Evolutionary conservation across 257 asterid species (phyloP).

Genomic region (Rehmannia glutinosa): DNA sequence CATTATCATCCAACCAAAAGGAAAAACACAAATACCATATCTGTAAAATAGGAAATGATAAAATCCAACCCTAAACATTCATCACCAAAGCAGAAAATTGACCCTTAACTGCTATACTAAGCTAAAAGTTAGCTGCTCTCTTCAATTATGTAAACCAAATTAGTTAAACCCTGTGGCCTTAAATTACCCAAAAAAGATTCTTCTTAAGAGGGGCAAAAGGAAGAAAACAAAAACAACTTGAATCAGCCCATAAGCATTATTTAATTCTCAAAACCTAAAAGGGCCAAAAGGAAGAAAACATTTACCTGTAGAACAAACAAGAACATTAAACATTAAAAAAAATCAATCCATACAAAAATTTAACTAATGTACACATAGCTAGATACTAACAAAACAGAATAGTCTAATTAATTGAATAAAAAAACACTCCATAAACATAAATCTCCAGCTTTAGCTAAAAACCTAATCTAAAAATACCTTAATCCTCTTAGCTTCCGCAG

Average conservation of each 20-base stretch:
- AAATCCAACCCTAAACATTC: background rate
- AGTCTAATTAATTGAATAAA: background rate
- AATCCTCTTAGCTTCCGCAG: constrained; percentile 71
- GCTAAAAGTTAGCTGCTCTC: background rate
- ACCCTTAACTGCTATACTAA: background rate
- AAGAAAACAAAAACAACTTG: background rate
- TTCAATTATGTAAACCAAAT: background rate
- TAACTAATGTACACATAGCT: background rate
- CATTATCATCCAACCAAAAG: background rate
- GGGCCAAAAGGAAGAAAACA: background rate
- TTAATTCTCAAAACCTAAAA: background rate
- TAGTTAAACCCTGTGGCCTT: background rate
- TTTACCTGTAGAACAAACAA: background rate
- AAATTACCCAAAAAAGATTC: background rate
- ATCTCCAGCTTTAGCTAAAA: background rate
- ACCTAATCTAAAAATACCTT: constrained; percentile 37
- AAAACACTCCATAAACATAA: background rate
- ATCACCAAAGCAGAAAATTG: background rate
- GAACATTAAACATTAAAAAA: too few relatives aligned
- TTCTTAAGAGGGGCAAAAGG: too few relatives aligned
- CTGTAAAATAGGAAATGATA: background rate
- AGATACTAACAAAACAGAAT: background rate
- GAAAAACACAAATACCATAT: background rate
- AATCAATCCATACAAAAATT: background rate
- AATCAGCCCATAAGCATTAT: too few relatives aligned